Conservation (phyloP, 805 yeast genomes). For the Barnettozyma pratensis region DNA sequence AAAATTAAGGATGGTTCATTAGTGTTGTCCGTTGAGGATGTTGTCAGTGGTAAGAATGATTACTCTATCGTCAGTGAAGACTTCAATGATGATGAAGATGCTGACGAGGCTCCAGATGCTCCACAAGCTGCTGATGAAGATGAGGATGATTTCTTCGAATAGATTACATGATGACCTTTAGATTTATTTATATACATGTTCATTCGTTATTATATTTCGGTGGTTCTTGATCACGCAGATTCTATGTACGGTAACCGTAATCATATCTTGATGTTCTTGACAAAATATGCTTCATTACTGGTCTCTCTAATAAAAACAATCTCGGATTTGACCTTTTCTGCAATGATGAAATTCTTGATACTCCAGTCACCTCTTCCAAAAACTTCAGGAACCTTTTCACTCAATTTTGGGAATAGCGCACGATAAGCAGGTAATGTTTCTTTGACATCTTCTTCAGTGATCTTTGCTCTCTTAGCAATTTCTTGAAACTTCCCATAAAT, state of each 20-base stretch:
- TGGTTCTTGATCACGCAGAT: not conserved
- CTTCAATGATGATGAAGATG: constrained; percentile 14
- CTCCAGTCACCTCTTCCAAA: constrained; percentile 45
- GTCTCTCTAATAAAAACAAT: constrained; percentile 20
- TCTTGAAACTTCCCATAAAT: constrained; percentile 35
- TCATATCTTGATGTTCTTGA: not conserved
- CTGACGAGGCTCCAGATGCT: constrained; percentile 14
- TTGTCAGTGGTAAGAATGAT: constrained; percentile 30
- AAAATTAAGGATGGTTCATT: constrained; percentile 49
- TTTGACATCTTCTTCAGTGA: constrained; percentile 48
- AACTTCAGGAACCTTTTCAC: constrained; percentile 50
- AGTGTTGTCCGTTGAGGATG: constrained; percentile 50
- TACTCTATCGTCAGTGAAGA: constrained; percentile 7
- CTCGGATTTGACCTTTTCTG: constrained; percentile 31
- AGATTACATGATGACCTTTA: not conserved
- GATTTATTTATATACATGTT: not conserved
- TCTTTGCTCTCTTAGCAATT: constrained; percentile 31
- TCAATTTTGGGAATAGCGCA: constrained; percentile 44
- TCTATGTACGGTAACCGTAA: too few relatives aligned
- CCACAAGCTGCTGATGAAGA: constrained; percentile 23
- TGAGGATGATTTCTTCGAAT: constrained; percentile 26
- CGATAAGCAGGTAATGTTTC: constrained; percentile 52
- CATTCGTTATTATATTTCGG: not conserved
- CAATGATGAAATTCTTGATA: constrained; percentile 34
- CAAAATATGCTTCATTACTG: constrained; percentile 24